Base-by-base conservation (phyloP, 257 asterid species). In the Petunia axillaris region DNA sequence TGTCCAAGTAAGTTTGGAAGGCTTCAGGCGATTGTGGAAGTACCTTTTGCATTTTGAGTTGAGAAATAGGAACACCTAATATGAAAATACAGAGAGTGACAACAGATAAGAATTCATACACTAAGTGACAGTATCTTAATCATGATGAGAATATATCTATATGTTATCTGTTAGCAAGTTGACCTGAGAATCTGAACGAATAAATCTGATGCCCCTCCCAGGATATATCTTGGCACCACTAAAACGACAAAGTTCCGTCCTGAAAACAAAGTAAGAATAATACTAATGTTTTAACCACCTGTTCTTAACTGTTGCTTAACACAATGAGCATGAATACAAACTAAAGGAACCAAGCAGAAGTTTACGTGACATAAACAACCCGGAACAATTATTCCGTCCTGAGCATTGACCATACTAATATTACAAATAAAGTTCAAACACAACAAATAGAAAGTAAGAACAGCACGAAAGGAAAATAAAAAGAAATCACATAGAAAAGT, bases 31-130 rank as follows among this genome's bases (percentile, higher is more conserved):
- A 57, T 93, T 93, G 87, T 93, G 98, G 86, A 93, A 92, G 68
- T 93, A 93, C 89, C 94, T 85, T 90, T 93, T 93, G 85, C 98
- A 93, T 90, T 93, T 93, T 11, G 98, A 93, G 84, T 91, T 91
- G 44, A 82, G 88, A 66, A 93, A 92, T 71, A 93, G 94, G 85
- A 93, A 93, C 41, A 93, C 98, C 98, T 93, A 76, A 43, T 64
- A 63, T 6, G 1, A 4, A 38, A 2, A 44, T 6, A 75, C 50
- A 25, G 0, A 1, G 15, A 39, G 1, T 10, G 15, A 15, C 37
- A 50, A 10, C 43, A 1, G 36, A 37, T 6, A 46, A 13, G 77
- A 50, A 2, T 55, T 1, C 65, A 4, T 3, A 16, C 16, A 9
- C 8, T 9, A 50, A 79, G 62, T 4, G 25, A 53, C 60, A 15